Base-by-base conservation (phyloP, 2,329 filamentous ascomycete species). In the Blastomyces silverae region DNA sequence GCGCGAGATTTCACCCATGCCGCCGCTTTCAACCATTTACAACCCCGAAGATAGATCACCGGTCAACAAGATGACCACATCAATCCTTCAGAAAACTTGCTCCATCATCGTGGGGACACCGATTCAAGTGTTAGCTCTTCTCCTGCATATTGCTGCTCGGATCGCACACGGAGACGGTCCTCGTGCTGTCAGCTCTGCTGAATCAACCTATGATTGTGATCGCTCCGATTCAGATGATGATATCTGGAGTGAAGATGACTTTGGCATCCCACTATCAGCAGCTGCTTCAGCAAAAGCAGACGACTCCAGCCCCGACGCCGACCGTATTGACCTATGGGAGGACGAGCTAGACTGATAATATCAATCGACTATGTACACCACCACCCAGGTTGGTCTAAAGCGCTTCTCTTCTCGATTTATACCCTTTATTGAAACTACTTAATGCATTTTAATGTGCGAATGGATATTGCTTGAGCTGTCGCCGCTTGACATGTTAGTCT, bases 91-190 rank as follows among this genome's bases (percentile, higher is more conserved):
- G 64, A 92, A 90, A 76, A 92, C 91, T 0, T 87, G 85, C 67
- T 87, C 90, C 62, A 83, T 94, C 39, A 82, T 96, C 3, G 79
- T 96, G 17, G 87, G 89, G 0, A 91, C 91, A n/a, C 91, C 92
- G 0, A 85, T 88, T 44, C 86, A 92, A 70, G 83, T 96, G 1
- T 84, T 96, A 46, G 82, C 85, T 34, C 80, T 96, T 52, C 92
- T 96, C 82, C 83, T 96, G 4, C 86, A 87, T 64, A 90, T 96
- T 64, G 90, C 92, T 0, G 87, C 89, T 0, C 87, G 85, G 67
- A 91, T 96, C 67, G 84, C 87, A 0, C 68, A 70, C 61, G 67
- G 67, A 42, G 67, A 68, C 20, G 55, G 70, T 28, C 69, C 44
- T 44, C 58, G 25, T 22, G 15, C 22, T 17, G 13, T 31, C 39